Base-by-base conservation (phyloP, 1,139 yeast genomes). In the Kluyveromyces sp. region DNA sequence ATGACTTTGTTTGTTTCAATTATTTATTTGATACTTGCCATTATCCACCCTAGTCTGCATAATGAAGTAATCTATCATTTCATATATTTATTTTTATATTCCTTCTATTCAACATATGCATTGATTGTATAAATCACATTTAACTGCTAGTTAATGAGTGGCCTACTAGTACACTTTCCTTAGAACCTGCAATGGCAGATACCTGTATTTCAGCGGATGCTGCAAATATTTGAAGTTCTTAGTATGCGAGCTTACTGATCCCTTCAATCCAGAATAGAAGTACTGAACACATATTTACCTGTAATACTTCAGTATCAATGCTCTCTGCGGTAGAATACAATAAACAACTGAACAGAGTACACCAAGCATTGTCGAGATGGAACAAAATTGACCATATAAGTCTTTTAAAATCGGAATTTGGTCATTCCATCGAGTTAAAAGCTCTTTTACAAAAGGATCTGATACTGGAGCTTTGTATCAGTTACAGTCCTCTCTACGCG, bases 401-500 rank as follows among this genome's bases (percentile, higher is more conserved):
- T 11, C 9, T 22, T 4, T 8, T 26, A 3, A 22, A 35, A 12
- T 28, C 22, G 13, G 13, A 17, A 7, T 17, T 15, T 7, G 16
- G 20, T 7, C 28, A 34, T 8, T 12, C 28, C 26, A 8, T 34
- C 6, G n/a, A 15, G 19, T n/a, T 35, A 7, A 25, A 35, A n/a
- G 18, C 15, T 16, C 31, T 9, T 13, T 13, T 19, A 13, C 17
- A 26, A 3, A 22, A 35, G 7, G 13, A 33, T 12, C 20, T 22
- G 19, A 17, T 18, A 3, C 9, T 40, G 12, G 46, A 46, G 35
- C 19, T 46, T 8, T 31, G 40, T 18, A 33, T 44, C 3, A 15
- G 34, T 15, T 42, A 42, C 34, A 37, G 38, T 8, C 15, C n/a
- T 7, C 36, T 50, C 6, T 57, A 53, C 36, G 49, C 41, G 18